Evolutionary conservation across 495 filamentous ascomycete genomes (phyloP), one percentile per base, ranked within the genome.

Genomic region (Neurospora sp.): DNA sequence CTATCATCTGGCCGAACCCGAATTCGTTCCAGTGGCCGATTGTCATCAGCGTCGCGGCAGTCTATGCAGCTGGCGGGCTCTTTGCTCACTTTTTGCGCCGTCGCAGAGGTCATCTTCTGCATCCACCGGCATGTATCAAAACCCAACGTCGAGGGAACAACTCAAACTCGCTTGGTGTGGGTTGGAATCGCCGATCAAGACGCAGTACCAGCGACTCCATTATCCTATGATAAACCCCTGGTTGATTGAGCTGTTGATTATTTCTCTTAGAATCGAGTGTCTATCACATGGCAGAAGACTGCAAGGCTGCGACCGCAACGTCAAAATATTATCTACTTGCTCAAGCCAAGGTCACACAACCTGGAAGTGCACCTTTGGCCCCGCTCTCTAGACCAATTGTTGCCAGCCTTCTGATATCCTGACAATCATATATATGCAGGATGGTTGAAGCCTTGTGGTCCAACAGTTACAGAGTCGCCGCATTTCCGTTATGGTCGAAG

Each of bases 21-120:
- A 82, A 84, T 0, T 82, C 90, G 62, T 93, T 93, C 79, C 79
- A 84, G 71, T 90, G 86, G 75, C 90, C 91, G 0, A 87, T 87
- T 0, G 76, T 88, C 18, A 85, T 92, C 73, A 90, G 88, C 69
- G 82, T 83, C 6, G 83, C 77, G 7, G 89, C 87, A 0, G 84
- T 89, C 2, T 79, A 77, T 1, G 23, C 85, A 5, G 87, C 91
- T 1, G 85, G 84, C 4, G 77, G 74, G 0, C 81, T 85, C 31
- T 92, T 90, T 76, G 85, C 90, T 0, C 73, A 77, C 0, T 92
- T 88, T 77, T 86, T 92, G 9, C 80, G 87, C 41, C 77, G 79
- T 71, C 84, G 86, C 69, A 82, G 91, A 31, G 91, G 91, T 0
- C 91, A 93, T 84, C 76, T 92, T 41, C 74, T 92, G 39, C 90